Evolutionary conservation across 2,329 filamentous ascomycete genomes (phyloP).

Genomic region (Aplosporella prunicola): DNA sequence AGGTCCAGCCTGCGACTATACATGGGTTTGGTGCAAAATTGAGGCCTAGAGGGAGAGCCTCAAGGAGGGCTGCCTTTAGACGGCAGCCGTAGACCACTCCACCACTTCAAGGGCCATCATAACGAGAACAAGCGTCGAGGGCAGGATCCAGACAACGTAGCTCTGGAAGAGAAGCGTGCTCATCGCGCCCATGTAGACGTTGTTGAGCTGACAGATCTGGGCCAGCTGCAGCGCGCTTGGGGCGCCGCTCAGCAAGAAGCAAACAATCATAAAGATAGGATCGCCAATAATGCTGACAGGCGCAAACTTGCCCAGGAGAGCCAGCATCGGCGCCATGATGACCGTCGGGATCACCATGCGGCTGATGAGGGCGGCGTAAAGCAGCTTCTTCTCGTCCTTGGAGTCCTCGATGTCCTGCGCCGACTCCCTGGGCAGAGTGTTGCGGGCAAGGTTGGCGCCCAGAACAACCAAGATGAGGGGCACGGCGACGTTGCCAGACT

Average conservation of each 20-base stretch:
- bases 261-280: constrained; percentile 96
- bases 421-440: constrained; percentile 65
- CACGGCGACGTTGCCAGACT: constrained; percentile 84
- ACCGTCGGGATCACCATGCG: constrained; percentile 88
- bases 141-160: constrained; percentile 94
- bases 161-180: constrained; percentile 88
- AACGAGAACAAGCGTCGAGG: constrained; percentile 82
- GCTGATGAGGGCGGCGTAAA: constrained; percentile 75
- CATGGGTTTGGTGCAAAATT: too few relatives aligned
- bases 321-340: constrained; percentile 85
- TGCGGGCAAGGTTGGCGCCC: constrained; percentile 86
- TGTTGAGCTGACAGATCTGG: constrained; percentile 97
- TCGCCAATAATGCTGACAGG: constrained; percentile 92
- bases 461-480: constrained; percentile 92
- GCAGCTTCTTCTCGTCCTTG: constrained; percentile 60
- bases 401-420: constrained; percentile 60
- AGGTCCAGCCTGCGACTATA: too few relatives aligned
- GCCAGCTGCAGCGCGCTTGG: constrained; percentile 89
- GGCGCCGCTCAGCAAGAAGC: constrained; percentile 89
- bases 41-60: too few relatives aligned
- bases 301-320: constrained; percentile 78
- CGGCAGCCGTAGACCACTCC: constrained; percentile 51
- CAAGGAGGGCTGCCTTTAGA: too few relatives aligned
- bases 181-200: constrained; percentile 93
- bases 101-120: constrained; percentile 87